Base-by-base conservation (phyloP, 23 red algal genomes). In the Agarophyton chilense region DNA sequence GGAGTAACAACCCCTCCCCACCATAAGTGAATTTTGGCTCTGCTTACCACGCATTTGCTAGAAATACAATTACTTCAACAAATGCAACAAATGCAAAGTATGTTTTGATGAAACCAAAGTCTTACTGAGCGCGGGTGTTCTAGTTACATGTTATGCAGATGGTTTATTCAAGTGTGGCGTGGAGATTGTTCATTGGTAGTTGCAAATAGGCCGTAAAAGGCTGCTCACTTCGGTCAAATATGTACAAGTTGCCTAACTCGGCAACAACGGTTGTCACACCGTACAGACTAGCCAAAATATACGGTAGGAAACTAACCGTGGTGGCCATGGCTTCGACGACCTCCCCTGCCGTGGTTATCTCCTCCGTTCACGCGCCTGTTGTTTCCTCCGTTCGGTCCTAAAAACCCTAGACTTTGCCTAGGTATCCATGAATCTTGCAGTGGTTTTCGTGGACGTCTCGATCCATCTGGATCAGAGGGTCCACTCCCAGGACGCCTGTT, bases 131-230 rank as follows among this genome's bases (percentile, higher is more conserved):
- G 31, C 7, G 18, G 35, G 10, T 26, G 33, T 65, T 65, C 21
- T 18, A 65, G 60, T 65, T 65, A 65, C 60, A 65, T 74, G 68
- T 74, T 74, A 74, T 74, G 68, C 68, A 74, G 68, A 74, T 13
- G 38, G 39, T 74, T 74, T 74, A 74, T 49, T 74, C 39, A 65
- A 65, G 60, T 65, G 33, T 36, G 4, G 60, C 60, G 60, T 12
- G 60, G 60, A 65, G 31, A 1, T 65, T 65, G 4, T 61, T 2
- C 0, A 65, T 29, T 65, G 31, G 60, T 29, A 65, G 35, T 65
- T 65, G 60, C 31, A 65, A 31, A 25, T 65, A 16, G 32, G 35
- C 60, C 60, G 13, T 18, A 29, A n/a, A 36, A 65, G 60, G 60
- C 16, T 29, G 16, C 31, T 65, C 31, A 33, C 10, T 26, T 65